Evolutionary conservation across 2,329 filamentous ascomycete genomes (phyloP), one percentile per base, ranked within the genome.

Genomic region (Xylariaceae sp.): DNA sequence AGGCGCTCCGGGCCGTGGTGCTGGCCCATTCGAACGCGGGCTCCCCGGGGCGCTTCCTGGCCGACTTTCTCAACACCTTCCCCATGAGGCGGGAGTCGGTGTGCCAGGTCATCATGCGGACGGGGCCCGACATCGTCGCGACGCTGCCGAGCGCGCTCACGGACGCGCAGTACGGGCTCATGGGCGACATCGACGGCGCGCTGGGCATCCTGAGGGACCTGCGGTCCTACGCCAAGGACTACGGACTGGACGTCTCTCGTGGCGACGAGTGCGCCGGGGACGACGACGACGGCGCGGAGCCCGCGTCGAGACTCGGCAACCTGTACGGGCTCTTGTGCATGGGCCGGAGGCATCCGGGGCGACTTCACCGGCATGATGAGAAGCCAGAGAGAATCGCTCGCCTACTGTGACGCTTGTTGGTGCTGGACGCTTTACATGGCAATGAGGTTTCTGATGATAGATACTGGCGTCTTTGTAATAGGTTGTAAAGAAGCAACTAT

Each of bases 1-100:
- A 29, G 13, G 27, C 27, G 7, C 15, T 29, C 12, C 15, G 11
- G 13, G 27, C 13, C 15, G 15, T 17, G 5, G 15, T 29, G 7
- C 27, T 29, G 27, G 27, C 13, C 6, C 27, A 29, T 5, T 29
- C 27, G n/a, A 5, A n/a, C 7, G 7, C 11, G 7, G 15, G 11
- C n/a, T n/a, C 11, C 9, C 11, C n/a, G 13, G 5, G 13, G 11
- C 15, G 27, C 13, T 17, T 29, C 11, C 27, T 29, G 4, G 27
- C 27, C 27, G 27, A 29, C 13, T 29, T 29, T 16, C 27, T 29
- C 13, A 29, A 29, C 27, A 9, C 15, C 7, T 29, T 29, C 27
- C 27, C 27, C 6, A 11, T 16, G 27, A 15, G 27, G 15, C n/a
- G 27, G 15, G 27, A 18, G 7, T 15, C 5, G n/a, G 27, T 29